These are phyloP conservation scores for Lactifluus hygrophoroides DNA, from an alignment of 768 basidiomycete species.

Conservation along the genomic window DNA sequence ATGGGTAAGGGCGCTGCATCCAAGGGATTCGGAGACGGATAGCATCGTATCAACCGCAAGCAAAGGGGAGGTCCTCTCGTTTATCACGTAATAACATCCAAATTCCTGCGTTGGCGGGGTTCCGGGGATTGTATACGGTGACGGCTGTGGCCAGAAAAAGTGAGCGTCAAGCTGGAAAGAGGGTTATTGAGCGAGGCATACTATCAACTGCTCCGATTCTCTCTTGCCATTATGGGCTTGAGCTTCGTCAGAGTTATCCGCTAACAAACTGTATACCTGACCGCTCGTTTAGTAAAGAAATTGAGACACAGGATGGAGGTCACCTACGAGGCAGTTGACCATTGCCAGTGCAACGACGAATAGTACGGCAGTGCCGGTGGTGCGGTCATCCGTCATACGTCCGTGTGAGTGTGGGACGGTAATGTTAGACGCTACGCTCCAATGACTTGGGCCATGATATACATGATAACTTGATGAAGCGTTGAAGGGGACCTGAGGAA, in stretches of 20 bases:
- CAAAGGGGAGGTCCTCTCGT: background rate
- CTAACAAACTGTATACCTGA: constrained; percentile 5
- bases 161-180: background rate
- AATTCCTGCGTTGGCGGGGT: background rate
- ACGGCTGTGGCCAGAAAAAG: background rate
- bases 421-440: background rate
- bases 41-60: background rate
- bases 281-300: background rate
- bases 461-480: background rate
- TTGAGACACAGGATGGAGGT: background rate
- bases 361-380: background rate
- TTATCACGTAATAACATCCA: background rate
- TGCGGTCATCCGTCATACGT: background rate
- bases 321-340: constrained; percentile 5
- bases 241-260: background rate
- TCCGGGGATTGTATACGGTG: background rate
- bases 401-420: background rate
- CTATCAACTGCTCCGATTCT: background rate
- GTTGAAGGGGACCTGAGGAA: background rate
- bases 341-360: constrained; percentile 4
- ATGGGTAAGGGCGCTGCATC: background rate
- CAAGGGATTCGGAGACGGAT: background rate
- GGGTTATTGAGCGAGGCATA: background rate
- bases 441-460: background rate
- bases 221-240: background rate